A percentile compares a stretch with the other conserved stretches of the same genome.
Evolutionary conservation across 192 early-diverging fungal genomes (phyloP).

Genomic region (Phycomyces blakesleeanus): DNA sequence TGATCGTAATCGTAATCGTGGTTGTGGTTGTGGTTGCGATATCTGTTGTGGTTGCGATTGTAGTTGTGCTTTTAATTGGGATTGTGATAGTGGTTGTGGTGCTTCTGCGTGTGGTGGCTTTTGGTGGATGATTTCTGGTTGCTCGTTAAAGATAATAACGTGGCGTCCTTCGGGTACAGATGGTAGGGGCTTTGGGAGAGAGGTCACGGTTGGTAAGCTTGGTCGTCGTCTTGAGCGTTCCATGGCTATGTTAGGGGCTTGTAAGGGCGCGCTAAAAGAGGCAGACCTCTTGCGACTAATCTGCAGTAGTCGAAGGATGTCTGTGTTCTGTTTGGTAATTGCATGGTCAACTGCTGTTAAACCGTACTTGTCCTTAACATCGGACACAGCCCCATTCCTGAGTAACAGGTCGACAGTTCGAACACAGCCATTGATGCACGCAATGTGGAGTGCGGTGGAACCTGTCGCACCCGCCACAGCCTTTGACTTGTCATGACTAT

Average conservation of each 20-base stretch:
- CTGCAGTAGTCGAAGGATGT: conserved; percentile 30
- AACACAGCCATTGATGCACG: conserved; percentile 67
- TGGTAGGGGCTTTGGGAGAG: no score
- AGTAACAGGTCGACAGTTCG: conserved; percentile 58
- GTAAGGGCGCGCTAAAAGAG: not conserved
- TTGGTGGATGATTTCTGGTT: no score
- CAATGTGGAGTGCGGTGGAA: conserved; percentile 80
- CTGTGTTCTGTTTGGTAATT: conserved; percentile 40
- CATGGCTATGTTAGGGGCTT: not conserved
- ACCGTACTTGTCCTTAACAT: conserved; percentile 56
- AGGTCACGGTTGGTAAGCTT: no score
- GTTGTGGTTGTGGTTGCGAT: no score
- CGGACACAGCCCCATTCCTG: conserved; percentile 49
- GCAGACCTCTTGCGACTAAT: not conserved
- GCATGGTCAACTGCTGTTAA: conserved; percentile 44
- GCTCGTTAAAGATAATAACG: no score
- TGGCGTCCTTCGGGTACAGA: no score
- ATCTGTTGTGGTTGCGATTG: no score
- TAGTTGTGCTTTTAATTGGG: no score
- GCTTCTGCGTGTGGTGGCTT: no score
- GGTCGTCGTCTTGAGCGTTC: conserved; percentile 14
- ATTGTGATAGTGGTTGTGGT: no score
- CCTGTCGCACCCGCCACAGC: conserved; percentile 48
- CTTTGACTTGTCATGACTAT: conserved; percentile 26
- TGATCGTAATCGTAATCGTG: no score